Evolutionary conservation across 805 yeast species (phyloP).

Genomic region (Wickerhamomyces mucosus): DNA sequence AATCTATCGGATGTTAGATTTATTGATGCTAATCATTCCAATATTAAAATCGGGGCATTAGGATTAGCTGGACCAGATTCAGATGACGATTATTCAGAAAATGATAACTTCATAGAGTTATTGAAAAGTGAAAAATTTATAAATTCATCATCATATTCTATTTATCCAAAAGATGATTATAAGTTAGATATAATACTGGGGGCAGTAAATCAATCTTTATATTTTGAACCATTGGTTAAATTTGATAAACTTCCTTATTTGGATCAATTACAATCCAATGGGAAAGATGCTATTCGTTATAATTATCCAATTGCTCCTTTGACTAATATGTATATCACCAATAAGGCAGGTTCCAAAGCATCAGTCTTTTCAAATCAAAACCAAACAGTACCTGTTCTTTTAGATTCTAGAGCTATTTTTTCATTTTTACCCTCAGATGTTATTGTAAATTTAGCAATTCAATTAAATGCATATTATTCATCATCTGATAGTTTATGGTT

Average conservation of each 20-base stretch:
- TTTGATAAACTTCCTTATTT: conserved; percentile 40
- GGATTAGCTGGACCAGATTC: conserved; percentile 32
- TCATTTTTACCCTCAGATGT: conserved; percentile 46
- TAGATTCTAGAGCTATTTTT: conserved; percentile 46
- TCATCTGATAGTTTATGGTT: conserved; percentile 43
- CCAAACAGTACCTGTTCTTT: conserved; percentile 34
- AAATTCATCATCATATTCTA: conserved; percentile 33
- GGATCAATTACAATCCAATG: conserved; percentile 6
- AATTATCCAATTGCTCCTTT: conserved; percentile 40
- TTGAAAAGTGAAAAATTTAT: conserved; percentile 24
- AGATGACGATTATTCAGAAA: background rate
- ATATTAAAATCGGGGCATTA: conserved; percentile 31
- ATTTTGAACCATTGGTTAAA: conserved; percentile 35
- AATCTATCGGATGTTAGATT: conserved; percentile 24
- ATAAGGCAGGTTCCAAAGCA: conserved; percentile 25
- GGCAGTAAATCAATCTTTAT: conserved; percentile 40
- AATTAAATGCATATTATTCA: conserved; percentile 56
- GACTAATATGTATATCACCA: conserved; percentile 33
- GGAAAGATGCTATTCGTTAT: conserved; percentile 11
- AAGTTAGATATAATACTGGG: conserved; percentile 43
- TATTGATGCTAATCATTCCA: conserved; percentile 27
- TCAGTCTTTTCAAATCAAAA: conserved; percentile 1
- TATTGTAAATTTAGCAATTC: conserved; percentile 55
- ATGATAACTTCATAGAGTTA: conserved; percentile 22
- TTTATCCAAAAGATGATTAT: conserved; percentile 20